phyloP scores from a whole-genome alignment of 768 basidiomycete species.

The Dioszegia hungarica region DNA sequence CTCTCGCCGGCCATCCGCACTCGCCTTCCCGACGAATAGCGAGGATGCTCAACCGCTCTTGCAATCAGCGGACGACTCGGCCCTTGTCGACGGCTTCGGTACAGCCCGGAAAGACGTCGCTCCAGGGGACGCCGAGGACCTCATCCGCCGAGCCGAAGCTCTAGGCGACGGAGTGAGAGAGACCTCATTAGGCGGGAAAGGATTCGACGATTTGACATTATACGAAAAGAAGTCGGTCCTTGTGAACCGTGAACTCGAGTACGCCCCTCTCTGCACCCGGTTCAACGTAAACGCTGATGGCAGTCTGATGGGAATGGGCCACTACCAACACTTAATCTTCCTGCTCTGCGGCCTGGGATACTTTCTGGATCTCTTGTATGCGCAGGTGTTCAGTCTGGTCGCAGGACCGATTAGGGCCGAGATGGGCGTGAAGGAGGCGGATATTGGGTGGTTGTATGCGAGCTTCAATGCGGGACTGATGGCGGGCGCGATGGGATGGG shows the following conservation, averaged over 20 bases:
- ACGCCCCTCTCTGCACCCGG: slow-evolving; percentile 7
- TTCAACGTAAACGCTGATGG: not conserved
- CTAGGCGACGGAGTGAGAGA: not conserved
- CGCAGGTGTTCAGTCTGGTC: slow-evolving; percentile 47
- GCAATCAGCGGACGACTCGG: no score
- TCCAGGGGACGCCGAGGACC: not conserved
- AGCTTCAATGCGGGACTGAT: slow-evolving; percentile 46
- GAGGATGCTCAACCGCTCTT: no score
- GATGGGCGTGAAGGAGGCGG: slow-evolving; percentile 31
- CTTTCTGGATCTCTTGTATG: slow-evolving; percentile 49
- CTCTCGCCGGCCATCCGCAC: no score
- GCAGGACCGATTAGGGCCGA: slow-evolving; percentile 33
- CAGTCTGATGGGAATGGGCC: slow-evolving; percentile 40
- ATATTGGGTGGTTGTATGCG: slow-evolving; percentile 28
- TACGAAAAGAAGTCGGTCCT: slow-evolving; percentile 44
- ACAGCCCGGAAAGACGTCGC: no score
- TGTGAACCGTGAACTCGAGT: slow-evolving; percentile 45
- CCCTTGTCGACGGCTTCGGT: no score
- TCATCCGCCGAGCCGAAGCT: no score
- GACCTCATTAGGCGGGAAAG: slow-evolving; percentile 4
- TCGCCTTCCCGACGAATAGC: no score
- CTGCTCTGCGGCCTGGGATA: slow-evolving; percentile 50
- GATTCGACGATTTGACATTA: slow-evolving; percentile 24
- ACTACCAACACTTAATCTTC: slow-evolving; percentile 48
- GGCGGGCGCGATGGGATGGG: slow-evolving; percentile 46